A percentile compares a stretch with the other conserved stretches of the same genome.
Conservation (phyloP, 345 rosid species). For the Lepidium sativum region DNA sequence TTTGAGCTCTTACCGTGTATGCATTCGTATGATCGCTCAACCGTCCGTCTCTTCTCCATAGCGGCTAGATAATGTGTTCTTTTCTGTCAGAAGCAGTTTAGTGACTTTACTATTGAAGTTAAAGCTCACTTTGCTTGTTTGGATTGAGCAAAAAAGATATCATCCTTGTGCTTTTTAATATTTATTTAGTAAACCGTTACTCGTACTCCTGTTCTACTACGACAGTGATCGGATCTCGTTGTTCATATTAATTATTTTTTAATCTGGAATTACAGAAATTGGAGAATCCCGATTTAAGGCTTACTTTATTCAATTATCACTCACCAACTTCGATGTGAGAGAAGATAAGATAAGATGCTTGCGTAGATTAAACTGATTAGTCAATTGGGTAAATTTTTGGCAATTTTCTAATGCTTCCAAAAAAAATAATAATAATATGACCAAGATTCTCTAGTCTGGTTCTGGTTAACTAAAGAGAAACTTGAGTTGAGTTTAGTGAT, state of each 20-base stretch:
- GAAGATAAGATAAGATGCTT: constrained; percentile 6
- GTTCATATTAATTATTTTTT: not conserved
- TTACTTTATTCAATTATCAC: not conserved
- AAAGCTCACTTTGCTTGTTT: not conserved
- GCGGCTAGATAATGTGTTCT: constrained; percentile 22
- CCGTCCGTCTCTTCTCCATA: constrained; percentile 40
- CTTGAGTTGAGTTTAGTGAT: not conserved
- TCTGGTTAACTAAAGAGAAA: not conserved
- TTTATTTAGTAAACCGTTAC: not conserved
- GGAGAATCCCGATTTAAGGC: not conserved
- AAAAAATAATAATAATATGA: not conserved
- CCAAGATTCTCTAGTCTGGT: constrained; percentile 1
- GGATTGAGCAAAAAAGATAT: not conserved
- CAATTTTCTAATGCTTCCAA: not conserved
- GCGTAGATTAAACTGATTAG: not conserved
- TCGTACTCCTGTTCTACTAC: not conserved
- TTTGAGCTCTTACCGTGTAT: constrained; percentile 53
- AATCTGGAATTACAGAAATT: not conserved
- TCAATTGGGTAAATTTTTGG: not conserved
- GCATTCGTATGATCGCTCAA: constrained; percentile 51
- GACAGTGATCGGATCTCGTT: not conserved
- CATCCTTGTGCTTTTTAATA: not conserved
- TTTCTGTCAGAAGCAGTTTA: not conserved
- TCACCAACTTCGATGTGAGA: constrained; percentile 8
- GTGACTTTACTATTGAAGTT: not conserved